These are phyloP conservation scores for Syzygium syzygioides DNA, from an alignment of 441 rosid genomes.

Conservation along the genomic window DNA sequence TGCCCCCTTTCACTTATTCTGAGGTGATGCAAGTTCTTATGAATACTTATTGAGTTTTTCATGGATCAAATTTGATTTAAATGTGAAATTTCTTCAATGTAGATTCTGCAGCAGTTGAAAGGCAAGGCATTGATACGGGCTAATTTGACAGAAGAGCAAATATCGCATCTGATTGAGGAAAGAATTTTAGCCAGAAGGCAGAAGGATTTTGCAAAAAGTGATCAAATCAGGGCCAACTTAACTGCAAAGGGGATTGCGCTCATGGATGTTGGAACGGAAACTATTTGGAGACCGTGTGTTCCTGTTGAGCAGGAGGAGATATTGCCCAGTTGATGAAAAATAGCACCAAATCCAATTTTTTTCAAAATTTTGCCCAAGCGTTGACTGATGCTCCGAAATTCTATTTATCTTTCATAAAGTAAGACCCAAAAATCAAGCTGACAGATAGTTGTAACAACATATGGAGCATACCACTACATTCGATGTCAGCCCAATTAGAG, in stretches of 20 bases:
- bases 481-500: background rate
- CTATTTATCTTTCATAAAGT: background rate
- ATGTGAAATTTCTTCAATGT: background rate
- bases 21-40: slow-evolving; percentile 29
- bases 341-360: background rate
- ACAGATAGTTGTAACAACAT: background rate
- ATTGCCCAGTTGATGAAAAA: slow-evolving; percentile 6
- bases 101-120: slow-evolving; percentile 57
- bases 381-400: background rate
- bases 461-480: background rate
- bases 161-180: slow-evolving; percentile 44
- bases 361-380: background rate
- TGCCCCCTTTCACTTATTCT: slow-evolving; percentile 35
- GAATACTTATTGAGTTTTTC: background rate
- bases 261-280: slow-evolving; percentile 71
- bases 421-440: background rate
- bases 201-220: slow-evolving; percentile 62
- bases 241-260: slow-evolving; percentile 64
- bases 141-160: slow-evolving; percentile 45
- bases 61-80: background rate
- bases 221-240: slow-evolving; percentile 62
- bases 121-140: slow-evolving; percentile 65
- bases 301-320: slow-evolving; percentile 30
- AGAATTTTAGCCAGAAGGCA: slow-evolving; percentile 54
- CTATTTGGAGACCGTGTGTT: slow-evolving; percentile 78